Conservation (phyloP, 371 early-diverging fungal species). For the Mortierella sp. region DNA sequence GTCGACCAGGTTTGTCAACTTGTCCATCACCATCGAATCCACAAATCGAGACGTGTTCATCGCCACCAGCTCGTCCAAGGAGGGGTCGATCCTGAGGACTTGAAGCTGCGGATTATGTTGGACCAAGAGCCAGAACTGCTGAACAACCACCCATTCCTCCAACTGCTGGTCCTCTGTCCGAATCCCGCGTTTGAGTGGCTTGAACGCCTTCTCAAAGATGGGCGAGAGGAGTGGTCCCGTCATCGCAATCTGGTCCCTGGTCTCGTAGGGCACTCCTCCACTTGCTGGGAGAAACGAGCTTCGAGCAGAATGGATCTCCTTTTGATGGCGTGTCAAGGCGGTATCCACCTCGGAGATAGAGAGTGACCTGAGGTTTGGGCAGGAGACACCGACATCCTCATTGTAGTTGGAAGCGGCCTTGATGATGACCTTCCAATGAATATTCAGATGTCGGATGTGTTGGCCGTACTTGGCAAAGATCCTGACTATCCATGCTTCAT, state of each 20-base stretch:
- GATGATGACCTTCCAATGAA: not conserved
- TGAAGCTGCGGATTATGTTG: not conserved
- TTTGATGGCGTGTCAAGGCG: not conserved
- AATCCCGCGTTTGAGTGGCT: not conserved
- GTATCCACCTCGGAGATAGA: not conserved
- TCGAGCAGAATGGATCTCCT: not conserved
- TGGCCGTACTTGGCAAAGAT: not conserved
- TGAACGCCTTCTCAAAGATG: not conserved
- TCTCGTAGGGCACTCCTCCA: not conserved
- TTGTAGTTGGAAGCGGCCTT: not conserved
- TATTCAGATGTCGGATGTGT: not conserved
- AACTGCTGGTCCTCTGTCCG: not conserved
- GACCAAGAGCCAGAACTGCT: conserved; percentile 3
- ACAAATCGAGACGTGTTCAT: not conserved
- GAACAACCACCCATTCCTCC: not conserved
- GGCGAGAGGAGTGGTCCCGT: not conserved
- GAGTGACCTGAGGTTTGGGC: not conserved
- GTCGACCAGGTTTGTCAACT: not conserved
- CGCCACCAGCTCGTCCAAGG: not conserved
- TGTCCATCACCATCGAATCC: not conserved
- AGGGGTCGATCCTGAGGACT: not conserved
- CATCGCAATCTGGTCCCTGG: not conserved
- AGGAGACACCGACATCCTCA: not conserved
- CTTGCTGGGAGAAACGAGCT: not conserved
- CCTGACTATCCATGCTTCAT: not conserved